Conservation (phyloP, 2,329 filamentous ascomycete species). For the Diaporthe aspalathi region DNA sequence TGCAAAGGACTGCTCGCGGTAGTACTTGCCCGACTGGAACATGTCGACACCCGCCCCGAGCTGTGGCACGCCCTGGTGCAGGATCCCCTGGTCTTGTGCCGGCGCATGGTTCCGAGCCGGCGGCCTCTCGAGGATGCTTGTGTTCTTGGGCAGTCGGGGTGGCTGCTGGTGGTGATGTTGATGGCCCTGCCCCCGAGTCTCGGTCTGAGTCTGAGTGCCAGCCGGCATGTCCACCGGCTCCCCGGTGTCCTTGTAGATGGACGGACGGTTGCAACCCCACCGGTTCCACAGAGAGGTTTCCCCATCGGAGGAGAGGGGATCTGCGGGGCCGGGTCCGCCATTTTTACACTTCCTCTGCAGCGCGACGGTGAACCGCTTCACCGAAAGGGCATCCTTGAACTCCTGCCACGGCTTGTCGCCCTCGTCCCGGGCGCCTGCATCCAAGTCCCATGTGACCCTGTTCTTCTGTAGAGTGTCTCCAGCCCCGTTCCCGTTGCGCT, state of each 20-base stretch:
- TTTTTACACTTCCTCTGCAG: background rate
- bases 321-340: background rate
- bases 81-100: background rate
- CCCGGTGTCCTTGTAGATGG: background rate
- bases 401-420: background rate
- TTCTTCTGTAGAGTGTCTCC: background rate
- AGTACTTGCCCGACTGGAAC: constrained; percentile 30
- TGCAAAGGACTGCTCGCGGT: constrained; percentile 48
- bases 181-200: background rate
- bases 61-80: background rate
- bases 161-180: background rate
- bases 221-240: background rate
- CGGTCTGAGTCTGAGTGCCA: too few species aligned
- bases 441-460: constrained; percentile 5
- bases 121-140: background rate
- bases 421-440: background rate
- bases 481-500: background rate
- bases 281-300: background rate
- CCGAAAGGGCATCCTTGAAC: background rate
- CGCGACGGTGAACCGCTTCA: background rate
- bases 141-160: background rate
- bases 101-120: background rate
- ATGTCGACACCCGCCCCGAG: constrained; percentile 11
- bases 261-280: constrained; percentile 18
- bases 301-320: background rate